phyloP scores from a whole-genome alignment of 768 basidiomycete species.

The Boletus subcaerulescens region DNA sequence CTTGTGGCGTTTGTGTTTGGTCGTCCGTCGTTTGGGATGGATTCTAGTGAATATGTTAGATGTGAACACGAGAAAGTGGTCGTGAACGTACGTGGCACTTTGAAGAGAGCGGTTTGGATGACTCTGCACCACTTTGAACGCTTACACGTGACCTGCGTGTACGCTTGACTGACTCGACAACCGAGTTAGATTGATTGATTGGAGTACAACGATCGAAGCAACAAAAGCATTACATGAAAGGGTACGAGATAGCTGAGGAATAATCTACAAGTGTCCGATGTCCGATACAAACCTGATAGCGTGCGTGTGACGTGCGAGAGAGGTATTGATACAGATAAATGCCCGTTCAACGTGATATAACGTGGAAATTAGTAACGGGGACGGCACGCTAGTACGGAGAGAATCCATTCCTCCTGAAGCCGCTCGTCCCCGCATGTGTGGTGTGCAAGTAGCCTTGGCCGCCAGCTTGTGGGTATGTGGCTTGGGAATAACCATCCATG shows the following conservation, averaged over 20 bases:
- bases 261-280: too few relatives aligned
- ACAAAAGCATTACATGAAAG: too few relatives aligned
- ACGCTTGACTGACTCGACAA: too few relatives aligned
- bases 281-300: too few relatives aligned
- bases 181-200: not conserved
- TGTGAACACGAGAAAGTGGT: not conserved
- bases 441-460: not conserved
- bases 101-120: not conserved
- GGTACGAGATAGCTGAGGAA: not conserved
- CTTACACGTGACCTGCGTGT: conserved; percentile 11
- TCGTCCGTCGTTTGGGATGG: too few relatives aligned
- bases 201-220: too few relatives aligned
- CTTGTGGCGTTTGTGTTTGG: not conserved
- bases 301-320: not conserved
- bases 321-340: not conserved
- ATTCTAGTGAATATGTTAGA: too few relatives aligned
- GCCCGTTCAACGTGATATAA: too few relatives aligned
- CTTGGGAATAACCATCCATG: not conserved
- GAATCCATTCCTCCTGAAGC: too few relatives aligned
- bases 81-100: not conserved
- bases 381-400: too few relatives aligned
- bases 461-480: not conserved
- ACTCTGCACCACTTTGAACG: not conserved
- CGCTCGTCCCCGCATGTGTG: not conserved
- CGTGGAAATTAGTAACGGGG: too few relatives aligned